phyloP scores from a whole-genome alignment of 1,284 basidiomycete genomes.

The Coniferiporia weirii region DNA sequence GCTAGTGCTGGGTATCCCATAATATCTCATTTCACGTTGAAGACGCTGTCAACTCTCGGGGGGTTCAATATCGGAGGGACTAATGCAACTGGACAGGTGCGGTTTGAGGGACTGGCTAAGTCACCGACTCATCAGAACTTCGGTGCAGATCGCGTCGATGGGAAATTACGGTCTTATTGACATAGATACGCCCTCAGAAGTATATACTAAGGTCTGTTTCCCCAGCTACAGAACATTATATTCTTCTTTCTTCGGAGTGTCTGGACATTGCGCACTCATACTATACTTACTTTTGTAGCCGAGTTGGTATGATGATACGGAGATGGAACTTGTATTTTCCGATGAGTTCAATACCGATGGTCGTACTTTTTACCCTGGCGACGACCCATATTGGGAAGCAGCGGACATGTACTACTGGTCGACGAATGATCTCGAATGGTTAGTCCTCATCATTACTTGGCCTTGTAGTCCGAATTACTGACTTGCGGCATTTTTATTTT shows the following conservation, averaged over 20 bases:
- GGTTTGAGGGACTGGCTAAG: background rate
- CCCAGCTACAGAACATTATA: conserved; percentile 7
- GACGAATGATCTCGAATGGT: conserved; percentile 62
- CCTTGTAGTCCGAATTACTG: background rate
- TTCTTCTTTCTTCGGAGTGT: background rate
- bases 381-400: conserved; percentile 73
- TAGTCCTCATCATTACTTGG: conserved; percentile 25
- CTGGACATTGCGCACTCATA: background rate
- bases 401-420: conserved; percentile 74
- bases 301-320: conserved; percentile 19
- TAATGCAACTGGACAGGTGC: conserved; percentile 66
- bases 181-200: conserved; percentile 55
- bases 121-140: background rate
- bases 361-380: conserved; percentile 62
- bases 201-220: conserved; percentile 36
- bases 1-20: conserved; percentile 45
- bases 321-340: conserved; percentile 59
- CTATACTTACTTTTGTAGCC: background rate
- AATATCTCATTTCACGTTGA: conserved; percentile 42
- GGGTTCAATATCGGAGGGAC: conserved; percentile 69
- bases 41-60: conserved; percentile 30
- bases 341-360: conserved; percentile 78
- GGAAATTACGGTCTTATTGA: conserved; percentile 63
- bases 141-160: conserved; percentile 41
- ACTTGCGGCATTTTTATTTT: background rate